Conservation (phyloP, 768 basidiomycete species). For the Termitomyces bulborhizus region DNA sequence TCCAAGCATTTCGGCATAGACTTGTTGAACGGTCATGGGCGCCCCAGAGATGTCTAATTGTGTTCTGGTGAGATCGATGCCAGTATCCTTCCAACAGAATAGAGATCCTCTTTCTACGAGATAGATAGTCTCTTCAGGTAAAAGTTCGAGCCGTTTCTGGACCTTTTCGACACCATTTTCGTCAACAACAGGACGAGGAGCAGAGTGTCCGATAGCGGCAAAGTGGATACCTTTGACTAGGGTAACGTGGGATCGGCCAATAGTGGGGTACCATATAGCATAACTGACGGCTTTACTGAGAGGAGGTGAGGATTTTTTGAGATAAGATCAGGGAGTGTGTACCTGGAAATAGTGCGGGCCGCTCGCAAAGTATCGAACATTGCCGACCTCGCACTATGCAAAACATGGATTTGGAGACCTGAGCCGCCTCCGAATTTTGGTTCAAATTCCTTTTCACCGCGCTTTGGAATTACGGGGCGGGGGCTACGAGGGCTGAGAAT, state of each 20-base stretch:
- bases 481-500: slow-evolving; percentile 28
- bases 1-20: slow-evolving; percentile 81
- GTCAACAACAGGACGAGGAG: slow-evolving; percentile 37
- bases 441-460: slow-evolving; percentile 98
- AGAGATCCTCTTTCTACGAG: slow-evolving; percentile 86
- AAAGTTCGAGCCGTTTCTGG: slow-evolving; percentile 70
- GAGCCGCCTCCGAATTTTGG: slow-evolving; percentile 64
- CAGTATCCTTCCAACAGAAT: slow-evolving; percentile 68
- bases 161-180: slow-evolving; percentile 34
- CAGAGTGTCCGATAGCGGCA: slow-evolving; percentile 74
- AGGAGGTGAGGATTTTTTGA: not conserved
- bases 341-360: slow-evolving; percentile 74
- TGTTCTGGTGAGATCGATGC: slow-evolving; percentile 23
- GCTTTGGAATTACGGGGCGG: slow-evolving; percentile 82
- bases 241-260: slow-evolving; percentile 61
- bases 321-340: slow-evolving; percentile 2
- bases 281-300: slow-evolving; percentile 73
- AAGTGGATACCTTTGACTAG: slow-evolving; percentile 82
- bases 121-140: slow-evolving; percentile 95
- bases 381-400: slow-evolving; percentile 74
- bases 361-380: slow-evolving; percentile 82
- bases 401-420: slow-evolving; percentile 71
- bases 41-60: slow-evolving; percentile 43
- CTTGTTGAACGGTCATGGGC: slow-evolving; percentile 91
- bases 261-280: slow-evolving; percentile 69